These are phyloP conservation scores for Aegilops umbellulata DNA, from an alignment of 176 grass and related monocot genomes.

Conservation along the genomic window DNA sequence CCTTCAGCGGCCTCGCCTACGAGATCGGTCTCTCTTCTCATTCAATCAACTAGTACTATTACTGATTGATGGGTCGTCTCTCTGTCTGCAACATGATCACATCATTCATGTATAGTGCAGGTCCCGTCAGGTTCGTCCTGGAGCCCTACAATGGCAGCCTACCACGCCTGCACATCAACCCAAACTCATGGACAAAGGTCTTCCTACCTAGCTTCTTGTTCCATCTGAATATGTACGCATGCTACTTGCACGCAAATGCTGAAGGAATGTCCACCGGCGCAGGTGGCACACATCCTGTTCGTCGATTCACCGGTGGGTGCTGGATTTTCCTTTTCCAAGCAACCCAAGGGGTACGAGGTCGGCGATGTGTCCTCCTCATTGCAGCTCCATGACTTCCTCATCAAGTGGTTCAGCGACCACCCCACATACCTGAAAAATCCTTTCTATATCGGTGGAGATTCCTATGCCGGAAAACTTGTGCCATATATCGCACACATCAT, in stretches of 20 bases:
- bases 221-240: background rate
- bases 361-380: slow-evolving; percentile 26
- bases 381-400: slow-evolving; percentile 52
- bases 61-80: no score
- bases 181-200: slow-evolving; percentile 62
- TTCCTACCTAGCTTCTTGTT: background rate
- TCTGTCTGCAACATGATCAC: background rate
- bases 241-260: background rate
- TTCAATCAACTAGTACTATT: background rate
- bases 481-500: slow-evolving; percentile 42
- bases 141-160: slow-evolving; percentile 44
- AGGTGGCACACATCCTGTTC: slow-evolving; percentile 66
- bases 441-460: slow-evolving; percentile 64
- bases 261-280: background rate
- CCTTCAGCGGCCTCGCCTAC: slow-evolving; percentile 41
- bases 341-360: slow-evolving; percentile 52
- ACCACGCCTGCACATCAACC: slow-evolving; percentile 43
- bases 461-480: slow-evolving; percentile 49
- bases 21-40: slow-evolving; percentile 45
- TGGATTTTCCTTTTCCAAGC: slow-evolving; percentile 62
- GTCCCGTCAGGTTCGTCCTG: slow-evolving; percentile 41
- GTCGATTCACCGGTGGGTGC: slow-evolving; percentile 72
- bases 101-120: background rate
- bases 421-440: slow-evolving; percentile 38
- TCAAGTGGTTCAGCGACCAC: slow-evolving; percentile 60